These are phyloP conservation scores for Eutrema japonicum DNA, from an alignment of 345 rosid species.

Conservation along the genomic window DNA sequence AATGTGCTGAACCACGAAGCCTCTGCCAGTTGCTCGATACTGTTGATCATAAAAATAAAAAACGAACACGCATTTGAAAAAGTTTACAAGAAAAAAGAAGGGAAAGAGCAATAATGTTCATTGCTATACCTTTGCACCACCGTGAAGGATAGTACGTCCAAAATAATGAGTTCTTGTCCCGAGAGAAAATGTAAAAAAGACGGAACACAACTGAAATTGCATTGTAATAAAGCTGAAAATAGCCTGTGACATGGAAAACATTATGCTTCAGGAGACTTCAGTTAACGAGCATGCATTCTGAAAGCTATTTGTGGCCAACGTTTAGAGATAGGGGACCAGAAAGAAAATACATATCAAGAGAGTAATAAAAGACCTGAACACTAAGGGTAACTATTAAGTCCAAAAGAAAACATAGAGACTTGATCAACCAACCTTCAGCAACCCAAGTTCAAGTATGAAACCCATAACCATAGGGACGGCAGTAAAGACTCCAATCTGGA, in stretches of 20 bases:
- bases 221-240: conserved; percentile 93
- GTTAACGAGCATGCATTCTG: conserved; percentile 16
- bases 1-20: conserved; percentile 96
- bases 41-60: conserved; percentile 46
- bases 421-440: conserved; percentile 71
- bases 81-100: conserved; percentile 4
- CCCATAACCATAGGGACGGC: conserved; percentile 99
- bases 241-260: conserved; percentile 62
- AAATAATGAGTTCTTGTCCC: conserved; percentile 99
- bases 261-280: conserved; percentile 13
- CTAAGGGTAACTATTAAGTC: neutral
- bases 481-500: conserved; percentile 96
- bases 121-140: conserved; percentile 89
- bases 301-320: conserved; percentile 15
- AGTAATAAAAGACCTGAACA: conserved; percentile 2
- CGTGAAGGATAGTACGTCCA: conserved; percentile 99
- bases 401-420: conserved; percentile 29
- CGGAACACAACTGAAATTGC: conserved; percentile 97
- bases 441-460: conserved; percentile 90
- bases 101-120: conserved; percentile 1
- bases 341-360: conserved; percentile 6
- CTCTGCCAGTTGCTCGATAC: conserved; percentile 99
- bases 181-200: conserved; percentile 96
- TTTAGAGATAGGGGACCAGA: neutral
- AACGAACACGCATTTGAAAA: conserved; percentile 35